Evolutionary conservation across 495 filamentous ascomycete species (phyloP), one percentile per base, ranked within the genome.

Genomic region (Astrothelium subdiscretum): DNA sequence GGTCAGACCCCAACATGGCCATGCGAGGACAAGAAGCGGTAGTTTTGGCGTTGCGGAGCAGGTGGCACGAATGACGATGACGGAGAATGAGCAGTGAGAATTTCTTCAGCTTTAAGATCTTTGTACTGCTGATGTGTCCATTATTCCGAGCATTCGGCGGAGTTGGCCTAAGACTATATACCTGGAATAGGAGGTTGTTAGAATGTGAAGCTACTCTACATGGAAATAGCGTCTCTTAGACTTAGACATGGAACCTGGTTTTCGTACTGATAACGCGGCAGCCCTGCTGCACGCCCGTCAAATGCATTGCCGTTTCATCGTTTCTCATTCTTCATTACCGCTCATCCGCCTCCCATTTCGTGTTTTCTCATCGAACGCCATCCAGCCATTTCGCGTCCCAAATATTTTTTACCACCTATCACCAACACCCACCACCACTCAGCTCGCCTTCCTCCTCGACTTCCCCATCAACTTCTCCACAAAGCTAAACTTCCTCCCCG

Each of bases 401-500:
- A n/a, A n/a, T n/a, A n/a, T n/a, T n/a, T n/a, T n/a, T n/a, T n/a
- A n/a, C n/a, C n/a, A n/a, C n/a, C n/a, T n/a, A n/a, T n/a, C n/a
- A n/a, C n/a, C n/a, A n/a, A n/a, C n/a, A n/a, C n/a, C n/a, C n/a
- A n/a, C n/a, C n/a, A 26, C 22, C n/a, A 10, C 48, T 54, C 42
- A 54, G 20, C 48, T 54, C 48, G 15, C 48, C n/a, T 26, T 15
- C 38, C 27, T 43, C 59, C 38, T 40, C 26, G 11, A 11, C 59
- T 27, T 60, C 32, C 59, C 59, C 38, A 60, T 60, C 59, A 60
- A 29, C 40, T 35, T 40, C 32, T 48, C 59, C 32, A 60, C 27
- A 26, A 60, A 60, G 3, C 32, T 26, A 5, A 48, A 15, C 26
- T 60, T 60, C 59, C 59, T 38, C 59, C 32, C 27, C 32, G 3